Conservation (phyloP, 2,329 filamentous ascomycete genomes). For the Fusarium mexicanum region DNA sequence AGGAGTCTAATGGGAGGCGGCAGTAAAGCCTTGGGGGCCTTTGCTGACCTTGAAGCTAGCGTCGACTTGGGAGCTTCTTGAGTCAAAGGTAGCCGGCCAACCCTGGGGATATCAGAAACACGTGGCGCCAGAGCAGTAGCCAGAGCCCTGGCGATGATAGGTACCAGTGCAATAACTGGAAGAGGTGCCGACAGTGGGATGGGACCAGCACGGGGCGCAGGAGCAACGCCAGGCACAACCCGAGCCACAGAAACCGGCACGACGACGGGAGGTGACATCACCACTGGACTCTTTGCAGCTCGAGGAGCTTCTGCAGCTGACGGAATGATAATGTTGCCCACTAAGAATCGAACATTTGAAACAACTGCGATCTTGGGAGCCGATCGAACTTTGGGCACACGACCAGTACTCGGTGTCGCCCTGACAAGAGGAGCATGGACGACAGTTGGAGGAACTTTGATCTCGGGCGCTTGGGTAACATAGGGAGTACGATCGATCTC, state of each 20-base stretch:
- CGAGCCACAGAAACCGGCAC: not conserved
- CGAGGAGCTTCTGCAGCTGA: not conserved
- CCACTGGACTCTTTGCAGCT: not conserved
- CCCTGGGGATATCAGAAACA: not conserved
- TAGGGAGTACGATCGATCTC: not conserved
- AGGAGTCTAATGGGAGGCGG: not conserved
- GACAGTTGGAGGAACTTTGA: not conserved
- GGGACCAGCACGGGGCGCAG: constrained; percentile 8
- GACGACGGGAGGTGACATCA: not conserved
- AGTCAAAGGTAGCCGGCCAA: constrained; percentile 4
- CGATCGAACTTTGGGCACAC: constrained; percentile 7
- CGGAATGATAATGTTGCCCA: not conserved
- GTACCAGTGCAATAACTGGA: constrained; percentile 17
- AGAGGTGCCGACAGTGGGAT: constrained; percentile 18
- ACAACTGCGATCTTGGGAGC: not conserved
- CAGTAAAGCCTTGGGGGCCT: not conserved
- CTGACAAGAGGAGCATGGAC: constrained; percentile 4
- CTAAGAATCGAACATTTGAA: not conserved
- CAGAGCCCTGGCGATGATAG: constrained; percentile 17
- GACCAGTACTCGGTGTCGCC: not conserved
- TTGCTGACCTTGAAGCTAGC: constrained; percentile 2
- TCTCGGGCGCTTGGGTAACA: not conserved
- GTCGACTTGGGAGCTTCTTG: constrained; percentile 5
- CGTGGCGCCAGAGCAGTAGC: constrained; percentile 5
- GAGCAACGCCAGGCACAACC: constrained; percentile 4